These are phyloP conservation scores for Streptanthus diversifolius DNA, from an alignment of 345 rosid genomes.

Conservation along the genomic window DNA sequence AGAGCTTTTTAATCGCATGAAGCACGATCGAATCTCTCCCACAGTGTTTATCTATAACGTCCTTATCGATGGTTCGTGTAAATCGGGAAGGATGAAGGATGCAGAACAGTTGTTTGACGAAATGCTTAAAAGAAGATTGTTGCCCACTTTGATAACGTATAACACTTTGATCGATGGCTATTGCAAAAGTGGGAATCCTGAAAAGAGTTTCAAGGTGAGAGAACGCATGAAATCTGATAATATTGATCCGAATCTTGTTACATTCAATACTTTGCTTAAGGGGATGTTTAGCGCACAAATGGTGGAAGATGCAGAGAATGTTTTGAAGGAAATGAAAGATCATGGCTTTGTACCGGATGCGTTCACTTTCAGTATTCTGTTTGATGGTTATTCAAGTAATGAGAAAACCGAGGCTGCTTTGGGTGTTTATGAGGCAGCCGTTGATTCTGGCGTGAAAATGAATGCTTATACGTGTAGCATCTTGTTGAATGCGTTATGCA, in stretches of 20 bases:
- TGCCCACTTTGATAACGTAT: constrained; percentile 49
- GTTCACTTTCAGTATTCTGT: constrained; percentile 53
- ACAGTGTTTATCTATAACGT: constrained; percentile 60
- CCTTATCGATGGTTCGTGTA: constrained; percentile 55
- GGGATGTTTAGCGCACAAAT: constrained; percentile 56
- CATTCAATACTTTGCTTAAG: constrained; percentile 60
- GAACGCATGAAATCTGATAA: constrained; percentile 51
- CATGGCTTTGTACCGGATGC: constrained; percentile 63
- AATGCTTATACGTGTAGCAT: constrained; percentile 51
- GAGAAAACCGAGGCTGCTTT: constrained; percentile 42
- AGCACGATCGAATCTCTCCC: constrained; percentile 41
- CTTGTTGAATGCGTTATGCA: constrained; percentile 63
- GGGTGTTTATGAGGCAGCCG: constrained; percentile 43
- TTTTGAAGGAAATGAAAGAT: constrained; percentile 60
- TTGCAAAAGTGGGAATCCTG: constrained; percentile 58
- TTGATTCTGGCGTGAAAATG: constrained; percentile 45
- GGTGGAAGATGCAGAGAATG: constrained; percentile 54
- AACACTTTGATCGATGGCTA: constrained; percentile 70
- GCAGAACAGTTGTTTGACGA: constrained; percentile 72
- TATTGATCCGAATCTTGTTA: constrained; percentile 54
- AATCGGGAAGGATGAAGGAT: constrained; percentile 50
- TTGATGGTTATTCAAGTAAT: constrained; percentile 49
- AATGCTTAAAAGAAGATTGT: constrained; percentile 43
- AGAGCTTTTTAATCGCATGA: constrained; percentile 56
- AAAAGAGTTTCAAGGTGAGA: constrained; percentile 44